Evolutionary conservation across 2,329 filamentous ascomycete genomes (phyloP).

Genomic region (Cordyceps fumosorosea): DNA sequence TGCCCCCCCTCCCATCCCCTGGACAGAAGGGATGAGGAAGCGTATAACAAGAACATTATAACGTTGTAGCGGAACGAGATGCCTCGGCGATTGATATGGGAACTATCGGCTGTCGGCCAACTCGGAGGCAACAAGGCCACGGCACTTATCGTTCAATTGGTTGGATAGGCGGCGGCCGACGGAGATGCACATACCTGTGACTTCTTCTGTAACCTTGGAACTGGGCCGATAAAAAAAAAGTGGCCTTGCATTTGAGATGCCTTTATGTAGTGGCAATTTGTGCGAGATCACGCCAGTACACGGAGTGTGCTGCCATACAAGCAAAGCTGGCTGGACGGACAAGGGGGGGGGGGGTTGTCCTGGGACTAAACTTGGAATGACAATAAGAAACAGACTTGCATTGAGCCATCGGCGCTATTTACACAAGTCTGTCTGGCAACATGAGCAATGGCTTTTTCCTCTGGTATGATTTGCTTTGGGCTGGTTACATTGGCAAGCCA

Average conservation of each 20-base stretch:
- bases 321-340: not conserved
- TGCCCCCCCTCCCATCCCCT: not conserved
- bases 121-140: not conserved
- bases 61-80: not conserved
- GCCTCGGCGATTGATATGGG: not conserved
- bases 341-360: not conserved
- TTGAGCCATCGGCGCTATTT: constrained; percentile 7
- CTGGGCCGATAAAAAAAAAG: not conserved
- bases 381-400: not conserved
- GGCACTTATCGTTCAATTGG: not conserved
- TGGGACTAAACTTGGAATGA: no score
- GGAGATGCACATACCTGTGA: not conserved
- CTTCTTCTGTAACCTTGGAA: not conserved
- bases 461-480: not conserved
- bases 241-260: constrained; percentile 1
- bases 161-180: not conserved
- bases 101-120: not conserved
- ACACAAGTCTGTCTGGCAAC: not conserved
- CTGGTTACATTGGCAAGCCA: not conserved
- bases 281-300: constrained; percentile 4
- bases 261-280: not conserved
- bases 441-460: not conserved
- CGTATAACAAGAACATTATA: not conserved
- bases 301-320: not conserved
- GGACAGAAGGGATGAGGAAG: not conserved